These are phyloP conservation scores for Leptodermis oblonga DNA, from an alignment of 257 asterid genomes.

Conservation along the genomic window DNA sequence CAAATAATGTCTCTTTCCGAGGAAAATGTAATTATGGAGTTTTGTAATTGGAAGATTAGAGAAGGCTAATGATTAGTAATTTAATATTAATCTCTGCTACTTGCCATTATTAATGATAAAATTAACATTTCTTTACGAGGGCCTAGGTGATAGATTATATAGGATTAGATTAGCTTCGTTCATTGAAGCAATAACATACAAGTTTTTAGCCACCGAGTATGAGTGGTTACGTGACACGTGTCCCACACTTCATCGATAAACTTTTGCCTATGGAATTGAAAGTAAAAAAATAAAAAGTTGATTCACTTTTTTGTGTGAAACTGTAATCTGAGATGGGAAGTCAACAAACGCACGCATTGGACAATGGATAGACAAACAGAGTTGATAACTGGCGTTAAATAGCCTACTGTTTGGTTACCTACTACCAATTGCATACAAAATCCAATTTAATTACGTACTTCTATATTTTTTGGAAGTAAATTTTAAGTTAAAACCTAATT, in stretches of 20 bases:
- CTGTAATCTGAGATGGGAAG: not conserved
- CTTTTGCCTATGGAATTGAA: not conserved
- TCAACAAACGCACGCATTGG: not conserved
- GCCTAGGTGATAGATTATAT: not conserved
- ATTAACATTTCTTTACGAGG: not conserved
- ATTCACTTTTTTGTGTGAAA: not conserved
- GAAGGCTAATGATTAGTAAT: not conserved
- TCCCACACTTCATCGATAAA: not conserved
- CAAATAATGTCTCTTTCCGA: not conserved
- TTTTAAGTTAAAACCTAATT: too few relatives aligned
- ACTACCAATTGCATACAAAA: too few relatives aligned
- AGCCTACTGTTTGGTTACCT: not conserved
- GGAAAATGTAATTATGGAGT: not conserved
- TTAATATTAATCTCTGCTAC: not conserved
- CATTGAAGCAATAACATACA: conserved; percentile 9
- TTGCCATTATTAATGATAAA: conserved; percentile 9
- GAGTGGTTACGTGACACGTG: not conserved
- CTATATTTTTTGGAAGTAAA: too few relatives aligned
- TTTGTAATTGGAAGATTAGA: not conserved
- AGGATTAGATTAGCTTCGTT: too few relatives aligned
- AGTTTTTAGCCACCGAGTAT: not conserved
- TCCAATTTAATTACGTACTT: too few relatives aligned
- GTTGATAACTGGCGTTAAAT: not conserved
- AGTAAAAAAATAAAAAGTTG: conserved; percentile 4
- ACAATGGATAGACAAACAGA: not conserved